A percentile compares a stretch with the other conserved stretches of the same genome.
Evolutionary conservation across 2,329 filamentous ascomycete genomes (phyloP).

Genomic region (Thelonectria discophora): DNA sequence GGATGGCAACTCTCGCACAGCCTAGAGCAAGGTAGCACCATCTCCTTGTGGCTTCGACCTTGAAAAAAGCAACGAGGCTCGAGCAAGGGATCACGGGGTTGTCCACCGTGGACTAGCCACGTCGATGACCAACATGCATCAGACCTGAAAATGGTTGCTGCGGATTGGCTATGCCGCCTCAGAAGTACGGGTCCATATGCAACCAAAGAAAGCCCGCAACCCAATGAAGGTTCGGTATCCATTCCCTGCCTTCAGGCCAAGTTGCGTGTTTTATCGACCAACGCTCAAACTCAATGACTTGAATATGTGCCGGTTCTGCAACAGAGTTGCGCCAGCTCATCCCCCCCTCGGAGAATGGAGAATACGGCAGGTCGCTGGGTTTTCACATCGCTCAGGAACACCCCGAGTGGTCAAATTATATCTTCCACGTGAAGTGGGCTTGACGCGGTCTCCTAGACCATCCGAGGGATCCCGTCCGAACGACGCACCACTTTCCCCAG

Average conservation of each 20-base stretch:
- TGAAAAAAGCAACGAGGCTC: slow-evolving; percentile 14
- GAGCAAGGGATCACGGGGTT: slow-evolving; percentile 17
- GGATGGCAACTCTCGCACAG: too few species aligned
- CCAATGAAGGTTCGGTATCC: slow-evolving; percentile 3
- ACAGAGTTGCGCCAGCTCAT: background rate
- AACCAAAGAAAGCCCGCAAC: slow-evolving; percentile 4
- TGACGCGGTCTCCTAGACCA: slow-evolving; percentile 40
- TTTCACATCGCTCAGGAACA: slow-evolving; percentile 6
- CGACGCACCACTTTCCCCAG: slow-evolving; percentile 32
- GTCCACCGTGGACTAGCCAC: slow-evolving; percentile 5
- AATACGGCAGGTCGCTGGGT: background rate
- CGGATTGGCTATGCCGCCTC: slow-evolving; percentile 17
- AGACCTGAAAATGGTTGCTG: slow-evolving; percentile 12
- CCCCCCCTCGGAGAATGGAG: slow-evolving; percentile 5
- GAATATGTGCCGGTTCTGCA: background rate
- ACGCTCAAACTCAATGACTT: background rate
- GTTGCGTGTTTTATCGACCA: background rate
- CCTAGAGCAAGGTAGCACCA: background rate
- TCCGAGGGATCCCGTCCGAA: slow-evolving; percentile 33
- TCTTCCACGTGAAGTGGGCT: slow-evolving; percentile 39
- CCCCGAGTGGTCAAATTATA: slow-evolving; percentile 20
- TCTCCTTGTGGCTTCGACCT: slow-evolving; percentile 1
- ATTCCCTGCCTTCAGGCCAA: background rate
- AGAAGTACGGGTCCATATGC: slow-evolving; percentile 9
- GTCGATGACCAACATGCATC: slow-evolving; percentile 15